Evolutionary conservation across 345 rosid species (phyloP), one percentile per base, ranked within the genome.

Genomic region (Anastatica hierochuntica): DNA sequence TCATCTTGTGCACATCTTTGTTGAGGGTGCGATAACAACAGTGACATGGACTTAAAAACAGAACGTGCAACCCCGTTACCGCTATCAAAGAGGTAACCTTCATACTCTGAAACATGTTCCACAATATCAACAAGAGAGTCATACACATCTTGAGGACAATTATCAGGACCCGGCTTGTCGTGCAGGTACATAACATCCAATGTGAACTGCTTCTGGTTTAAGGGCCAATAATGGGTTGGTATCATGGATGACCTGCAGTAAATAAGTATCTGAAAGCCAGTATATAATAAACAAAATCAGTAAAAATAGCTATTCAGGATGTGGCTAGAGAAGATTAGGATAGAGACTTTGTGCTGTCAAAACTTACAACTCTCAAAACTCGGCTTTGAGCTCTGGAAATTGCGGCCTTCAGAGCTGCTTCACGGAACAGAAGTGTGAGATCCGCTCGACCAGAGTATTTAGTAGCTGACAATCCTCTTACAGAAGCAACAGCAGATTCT

Each of bases 101-200:
- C 98, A 17, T 80, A 74, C 71, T 90, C 92, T 4, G 87, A 73
- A 30, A 87, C 84, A 13, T 68, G 82, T 49, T 90, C 96, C 12
- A 90, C 95, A 15, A 81, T 76, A 21, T 87, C 95, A 0, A 82
- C 87, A 0, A 90, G 92, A 10, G 74, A 58, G 72, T 84, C 92
- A 21, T 84, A 90, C 20, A 82, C 95, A 42, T 71, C 80, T 69
- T 90, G 96, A 6, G 96, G 96, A 68, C 94, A 87, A 67, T 87
- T 90, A 34, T 84, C 92, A 6, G 81, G 88, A 21, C 84, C 74
- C 29, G 98, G 96, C 72, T 87, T 90, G 67, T 87, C 85, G 2
- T 90, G 96, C 46, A 90, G 81, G 72, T 90, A 87, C 74, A 90
- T 74, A 60, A 90, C 96, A 73, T 90, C 98, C 35, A 90, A 46